phyloP scores from a whole-genome alignment of 768 basidiomycete genomes.

The Hebeloma cylindrosporum region DNA sequence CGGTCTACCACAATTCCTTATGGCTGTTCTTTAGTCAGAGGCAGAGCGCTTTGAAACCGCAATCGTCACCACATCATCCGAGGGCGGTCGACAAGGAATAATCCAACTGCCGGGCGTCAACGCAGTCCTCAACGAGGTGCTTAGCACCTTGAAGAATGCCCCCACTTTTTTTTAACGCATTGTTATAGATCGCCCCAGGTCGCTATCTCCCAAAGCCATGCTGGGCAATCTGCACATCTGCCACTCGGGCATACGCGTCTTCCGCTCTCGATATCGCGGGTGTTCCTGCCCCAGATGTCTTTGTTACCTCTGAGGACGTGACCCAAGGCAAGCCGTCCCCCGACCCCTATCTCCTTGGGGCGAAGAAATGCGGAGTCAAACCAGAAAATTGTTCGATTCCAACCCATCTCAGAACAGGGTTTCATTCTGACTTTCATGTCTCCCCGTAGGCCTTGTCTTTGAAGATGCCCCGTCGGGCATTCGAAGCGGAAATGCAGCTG shows the following conservation, averaged over 20 bases:
- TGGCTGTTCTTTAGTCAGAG: constrained; percentile 50
- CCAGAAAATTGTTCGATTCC: constrained; percentile 54
- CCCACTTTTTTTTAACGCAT: constrained; percentile 9
- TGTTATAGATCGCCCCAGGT: constrained; percentile 35
- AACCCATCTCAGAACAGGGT: constrained; percentile 5
- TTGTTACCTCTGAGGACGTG: constrained; percentile 86
- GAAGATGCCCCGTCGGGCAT: constrained; percentile 92
- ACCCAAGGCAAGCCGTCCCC: constrained; percentile 81
- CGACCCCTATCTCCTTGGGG: constrained; percentile 89
- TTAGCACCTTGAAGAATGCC: constrained; percentile 2
- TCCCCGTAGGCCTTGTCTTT: constrained; percentile 67
- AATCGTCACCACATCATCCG: constrained; percentile 61
- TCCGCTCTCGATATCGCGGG: constrained; percentile 67
- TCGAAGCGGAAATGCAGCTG: constrained; percentile 74
- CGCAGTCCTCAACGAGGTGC: constrained; percentile 56
- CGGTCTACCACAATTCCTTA: constrained; percentile 8
- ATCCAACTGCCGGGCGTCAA: constrained; percentile 72
- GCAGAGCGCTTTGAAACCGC: constrained; percentile 78
- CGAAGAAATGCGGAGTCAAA: constrained; percentile 63
- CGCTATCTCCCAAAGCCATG: constrained; percentile 52
- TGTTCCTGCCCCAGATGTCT: constrained; percentile 67
- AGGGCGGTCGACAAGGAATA: constrained; percentile 60
- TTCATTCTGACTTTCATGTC: constrained; percentile 2
- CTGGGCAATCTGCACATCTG: constrained; percentile 90
- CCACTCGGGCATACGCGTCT: constrained; percentile 73